Base-by-base conservation (phyloP, 306 rosid species). In the Prunus persica region DNA sequence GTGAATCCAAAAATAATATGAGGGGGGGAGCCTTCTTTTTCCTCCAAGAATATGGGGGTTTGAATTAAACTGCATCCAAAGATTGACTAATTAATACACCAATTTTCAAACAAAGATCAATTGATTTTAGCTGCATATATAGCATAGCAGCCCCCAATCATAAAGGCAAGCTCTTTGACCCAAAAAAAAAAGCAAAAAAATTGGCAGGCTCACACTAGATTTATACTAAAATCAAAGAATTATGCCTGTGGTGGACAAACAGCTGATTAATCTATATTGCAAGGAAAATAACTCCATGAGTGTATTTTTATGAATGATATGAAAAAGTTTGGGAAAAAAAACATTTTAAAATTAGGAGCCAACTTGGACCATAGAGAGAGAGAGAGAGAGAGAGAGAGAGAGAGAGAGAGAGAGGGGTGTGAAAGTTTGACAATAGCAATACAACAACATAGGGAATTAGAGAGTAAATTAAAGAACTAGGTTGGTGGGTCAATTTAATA, bases 401-500 rank as follows among this genome's bases (percentile, higher is more conserved):
- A 25, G 58, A 24, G 24, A 24, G 8, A 30, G 3, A 19, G 22
- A 49, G 18, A 30, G 3, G 5, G 58, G 52, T 60, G 65, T 28
- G 1, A 34, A 69, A 70, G 1, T 70, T 70, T 47, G 81, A 78
- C 76, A 10, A 27, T 13, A 11, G 16, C 38, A 28, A 41, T 6
- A 43, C 25, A 27, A 15, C 41, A 34, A 54, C 0, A 0, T 1
- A 5, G 28, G 41, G 38, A 71, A 72, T 11, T 25, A 60, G 6
- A 12, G 61, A 41, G 65, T 15, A 41, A 57, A 10, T 56, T 72
- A 73, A 60, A 12, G 20, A 56, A 9, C 3, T 38, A 25, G 18
- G 65, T 76, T 24, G 72, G 73, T 76, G 55, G 25, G 63, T 66
- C 52, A 77, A 71, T 49, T 24, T 28, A 32, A 62, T 71, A 79